Evolutionary conservation across 176 grass and related monocot species (phyloP), one percentile per base, ranked within the genome.

Genomic region (Phyllostachys edulis): DNA sequence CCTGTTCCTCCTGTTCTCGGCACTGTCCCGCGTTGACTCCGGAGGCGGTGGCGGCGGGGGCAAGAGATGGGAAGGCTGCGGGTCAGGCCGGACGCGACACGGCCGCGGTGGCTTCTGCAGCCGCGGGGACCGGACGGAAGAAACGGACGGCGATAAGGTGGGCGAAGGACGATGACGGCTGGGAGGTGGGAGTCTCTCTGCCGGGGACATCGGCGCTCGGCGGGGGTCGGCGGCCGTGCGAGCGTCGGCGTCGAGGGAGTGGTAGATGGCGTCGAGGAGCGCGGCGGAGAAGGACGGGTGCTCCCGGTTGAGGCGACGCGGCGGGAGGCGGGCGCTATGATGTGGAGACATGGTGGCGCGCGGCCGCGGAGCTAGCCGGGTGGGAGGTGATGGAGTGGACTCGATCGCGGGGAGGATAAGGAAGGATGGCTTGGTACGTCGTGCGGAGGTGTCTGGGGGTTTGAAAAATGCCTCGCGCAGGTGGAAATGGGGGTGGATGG

Each of bases 241-340:
- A 17, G 84, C 86, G 37, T 90, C 87, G 29, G 69, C 73, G 65
- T 98, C 95, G 39, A 98, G 87, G 14, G 95, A 98, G 24, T 90
- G 90, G 85, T 98, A 98, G 89, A 98, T 98, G 57, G 88, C 95
- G 62, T 94, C 90, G 76, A 95, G 90, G 8, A 98, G 89, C 40
- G 90, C 90, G 16, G 95, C 91, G 44, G 92, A 98, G 89, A 98
- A 98, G 57, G 87, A 73, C 71, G 90, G 81, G 79, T 90, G 82
- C 41, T 86, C 89, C 10, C 85, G 71, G n/a, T 63, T 52, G 10
- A 51, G 82, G 40, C 88, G 81, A 0, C 89, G 71, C 32, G 87
- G 94, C 39, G 59, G 76, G 39, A 41, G 15, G 60, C 84, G 77
- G 41, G 17, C 57, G 47, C 86, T 65, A 73, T 81, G 85, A 0